phyloP scores from a whole-genome alignment of 73 alveolate genomes.

The Diophrys sp. region DNA sequence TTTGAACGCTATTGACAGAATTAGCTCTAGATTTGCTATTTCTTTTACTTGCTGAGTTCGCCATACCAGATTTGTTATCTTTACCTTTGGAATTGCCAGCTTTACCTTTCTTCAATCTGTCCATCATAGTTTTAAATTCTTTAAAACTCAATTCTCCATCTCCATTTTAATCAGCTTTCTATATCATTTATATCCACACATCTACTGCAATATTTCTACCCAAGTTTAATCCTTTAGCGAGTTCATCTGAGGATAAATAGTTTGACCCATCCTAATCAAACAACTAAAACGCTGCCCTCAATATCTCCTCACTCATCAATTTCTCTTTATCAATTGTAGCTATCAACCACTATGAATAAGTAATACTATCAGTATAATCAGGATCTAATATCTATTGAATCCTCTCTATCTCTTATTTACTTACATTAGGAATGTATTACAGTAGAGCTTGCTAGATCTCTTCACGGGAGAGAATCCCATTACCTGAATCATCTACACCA shows the following conservation, averaged over 20 bases:
- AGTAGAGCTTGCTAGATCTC: conserved; percentile 44
- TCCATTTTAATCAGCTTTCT: conserved; percentile 76
- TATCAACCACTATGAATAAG: conserved; percentile 54
- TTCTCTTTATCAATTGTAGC: conserved; percentile 40
- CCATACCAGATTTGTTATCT: too few relatives aligned
- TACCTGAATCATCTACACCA: conserved; percentile 38
- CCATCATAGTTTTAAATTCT: conserved; percentile 75
- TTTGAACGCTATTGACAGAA: too few relatives aligned
- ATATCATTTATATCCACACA: conserved; percentile 69
- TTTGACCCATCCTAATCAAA: conserved; percentile 72
- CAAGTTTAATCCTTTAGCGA: conserved; percentile 66
- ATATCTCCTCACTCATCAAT: conserved; percentile 56
- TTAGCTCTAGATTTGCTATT: too few relatives aligned
- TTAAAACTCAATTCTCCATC: conserved; percentile 80
- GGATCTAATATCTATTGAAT: conserved; percentile 65
- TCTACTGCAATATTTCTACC: conserved; percentile 54
- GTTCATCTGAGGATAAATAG: conserved; percentile 65
- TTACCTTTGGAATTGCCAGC: too few relatives aligned
- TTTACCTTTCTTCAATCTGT: neutral
- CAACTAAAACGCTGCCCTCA: conserved; percentile 62
- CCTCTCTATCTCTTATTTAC: conserved; percentile 62
- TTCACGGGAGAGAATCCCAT: conserved; percentile 61
- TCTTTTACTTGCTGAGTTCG: too few relatives aligned
- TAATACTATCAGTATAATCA: conserved; percentile 66
- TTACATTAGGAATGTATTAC: conserved; percentile 34